Percentiles rank a stretch among this genome's conserved stretches.
Evolutionary conservation across 2,329 filamentous ascomycete genomes (phyloP).

Genomic region (Lecanosticta acicola): DNA sequence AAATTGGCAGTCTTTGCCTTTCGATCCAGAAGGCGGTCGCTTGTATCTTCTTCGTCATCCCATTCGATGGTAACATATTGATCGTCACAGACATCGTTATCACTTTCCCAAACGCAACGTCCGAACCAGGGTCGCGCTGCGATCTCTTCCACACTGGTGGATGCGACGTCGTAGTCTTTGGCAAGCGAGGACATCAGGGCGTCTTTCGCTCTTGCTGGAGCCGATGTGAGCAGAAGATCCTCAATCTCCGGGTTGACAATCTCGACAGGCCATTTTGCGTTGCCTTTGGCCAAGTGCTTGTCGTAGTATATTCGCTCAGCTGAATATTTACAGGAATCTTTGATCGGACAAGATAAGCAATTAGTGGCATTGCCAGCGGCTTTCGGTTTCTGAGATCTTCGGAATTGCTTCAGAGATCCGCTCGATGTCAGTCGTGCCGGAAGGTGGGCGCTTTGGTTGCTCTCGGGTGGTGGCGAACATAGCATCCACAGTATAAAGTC

Average conservation of each 20-base stretch:
- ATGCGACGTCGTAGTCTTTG: conserved; percentile 53
- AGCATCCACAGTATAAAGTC: conserved; percentile 90
- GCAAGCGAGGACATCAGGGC: conserved; percentile 45
- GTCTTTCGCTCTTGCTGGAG: conserved; percentile 46
- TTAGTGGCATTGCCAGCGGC: conserved; percentile 75
- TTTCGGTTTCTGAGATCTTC: conserved; percentile 66
- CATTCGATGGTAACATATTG: conserved; percentile 84
- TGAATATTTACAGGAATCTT: conserved; percentile 74
- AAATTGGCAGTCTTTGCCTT: conserved; percentile 80
- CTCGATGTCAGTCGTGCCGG: conserved; percentile 69
- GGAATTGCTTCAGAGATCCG: conserved; percentile 74
- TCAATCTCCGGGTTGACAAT: conserved; percentile 93
- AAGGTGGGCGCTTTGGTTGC: conserved; percentile 51
- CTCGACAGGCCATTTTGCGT: conserved; percentile 73
- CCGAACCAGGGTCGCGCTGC: conserved; percentile 66
- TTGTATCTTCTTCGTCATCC: conserved; percentile 58
- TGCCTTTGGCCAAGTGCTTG: conserved; percentile 58
- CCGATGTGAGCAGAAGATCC: conserved; percentile 52
- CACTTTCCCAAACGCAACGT: conserved; percentile 87
- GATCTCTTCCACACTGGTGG: conserved; percentile 46
- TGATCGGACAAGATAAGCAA: conserved; percentile 73
- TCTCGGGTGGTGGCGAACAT: conserved; percentile 56
- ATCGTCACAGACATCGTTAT: conserved; percentile 92
- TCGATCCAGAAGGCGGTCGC: conserved; percentile 35
- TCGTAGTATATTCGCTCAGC: conserved; percentile 78